Evolutionary conservation across 345 rosid species (phyloP), one percentile per base, ranked within the genome.

Genomic region (Cardiospermum halicacabum): DNA sequence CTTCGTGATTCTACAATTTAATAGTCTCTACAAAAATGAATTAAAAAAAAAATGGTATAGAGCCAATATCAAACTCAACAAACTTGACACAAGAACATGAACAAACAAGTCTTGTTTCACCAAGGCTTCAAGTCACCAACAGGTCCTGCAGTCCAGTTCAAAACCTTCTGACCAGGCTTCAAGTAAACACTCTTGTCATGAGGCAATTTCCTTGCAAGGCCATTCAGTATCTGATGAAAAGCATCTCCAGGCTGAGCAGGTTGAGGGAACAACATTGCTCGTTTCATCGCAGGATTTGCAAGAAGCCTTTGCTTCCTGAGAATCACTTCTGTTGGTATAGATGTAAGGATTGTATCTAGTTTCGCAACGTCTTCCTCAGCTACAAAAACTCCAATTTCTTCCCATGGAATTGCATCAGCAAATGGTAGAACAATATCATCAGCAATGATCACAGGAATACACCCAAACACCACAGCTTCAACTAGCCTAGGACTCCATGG

Each of bases 381-480:
- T 2, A 90, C 92, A 65, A 85, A 93, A 34, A 93, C 92, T 27
- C 98, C 98, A 15, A 93, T 90, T 55, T 93, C 96, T 72, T 93
- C 97, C 98, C 98, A 93, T 4, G 98, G 98, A 43, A 93, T 93
- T 5, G 98, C 98, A n/a, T 90, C 98, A 1, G 98, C 97, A 13
- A 93, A 90, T 12, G 97, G 98, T 27, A 90, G 66, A 51, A 93
- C 96, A 19, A 93, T 93, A 62, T 94, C 95, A 49, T 94, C 99
- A 3, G 97, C 99, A 76, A 94, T 86, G 70, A 94, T 94, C 50
- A 94, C 87, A 9, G 99, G 98, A 58, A 94, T 91, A 82, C 99
- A 94, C 2, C 99, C 99, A 43, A 94, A 94, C 34, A 94, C 99
- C 58, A 94, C 99, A 3, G 99, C 99, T 82, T 94, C 99, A 1